Evolutionary conservation across 768 basidiomycete genomes (phyloP).

Genomic region (Boletus barrowsii): DNA sequence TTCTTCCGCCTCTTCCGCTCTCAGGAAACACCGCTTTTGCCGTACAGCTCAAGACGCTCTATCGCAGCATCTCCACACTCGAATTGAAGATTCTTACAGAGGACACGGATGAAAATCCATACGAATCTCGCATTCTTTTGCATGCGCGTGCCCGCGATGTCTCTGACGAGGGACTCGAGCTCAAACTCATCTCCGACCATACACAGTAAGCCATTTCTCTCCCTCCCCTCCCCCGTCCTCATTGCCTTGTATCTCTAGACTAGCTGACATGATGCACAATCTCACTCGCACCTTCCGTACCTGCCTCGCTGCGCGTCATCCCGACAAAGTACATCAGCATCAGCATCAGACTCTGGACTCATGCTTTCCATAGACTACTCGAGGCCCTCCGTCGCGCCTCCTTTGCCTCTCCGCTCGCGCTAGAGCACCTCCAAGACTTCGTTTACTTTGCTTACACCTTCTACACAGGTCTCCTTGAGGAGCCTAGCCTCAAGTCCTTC

Average conservation of each 20-base stretch:
- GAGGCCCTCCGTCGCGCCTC: conserved; percentile 87
- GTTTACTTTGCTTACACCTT: conserved; percentile 95
- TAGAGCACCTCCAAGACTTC: conserved; percentile 92
- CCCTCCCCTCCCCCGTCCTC: background rate
- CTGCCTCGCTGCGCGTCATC: conserved; percentile 83
- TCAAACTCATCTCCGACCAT: conserved; percentile 69
- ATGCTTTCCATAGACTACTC: conserved; percentile 85
- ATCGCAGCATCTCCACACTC: conserved; percentile 75
- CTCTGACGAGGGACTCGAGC: conserved; percentile 59
- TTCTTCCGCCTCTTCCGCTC: conserved; percentile 67
- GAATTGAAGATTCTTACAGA: conserved; percentile 72
- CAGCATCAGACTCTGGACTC: conserved; percentile 88
- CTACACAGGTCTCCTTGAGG: conserved; percentile 87
- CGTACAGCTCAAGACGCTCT: conserved; percentile 73
- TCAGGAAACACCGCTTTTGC: conserved; percentile 71
- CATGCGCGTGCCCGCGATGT: conserved; percentile 33
- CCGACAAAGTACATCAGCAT: conserved; percentile 97
- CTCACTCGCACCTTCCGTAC: conserved; percentile 82
- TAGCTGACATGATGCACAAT: conserved; percentile 88
- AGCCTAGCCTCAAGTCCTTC: conserved; percentile 66
- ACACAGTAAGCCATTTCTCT: conserved; percentile 63
- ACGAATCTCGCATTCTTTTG: conserved; percentile 36
- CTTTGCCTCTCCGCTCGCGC: conserved; percentile 56
- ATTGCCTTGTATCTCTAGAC: conserved; percentile 42
- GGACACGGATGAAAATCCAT: conserved; percentile 52